phyloP scores from a whole-genome alignment of 1,284 basidiomycete species.

The Sporisorium reilianum region DNA sequence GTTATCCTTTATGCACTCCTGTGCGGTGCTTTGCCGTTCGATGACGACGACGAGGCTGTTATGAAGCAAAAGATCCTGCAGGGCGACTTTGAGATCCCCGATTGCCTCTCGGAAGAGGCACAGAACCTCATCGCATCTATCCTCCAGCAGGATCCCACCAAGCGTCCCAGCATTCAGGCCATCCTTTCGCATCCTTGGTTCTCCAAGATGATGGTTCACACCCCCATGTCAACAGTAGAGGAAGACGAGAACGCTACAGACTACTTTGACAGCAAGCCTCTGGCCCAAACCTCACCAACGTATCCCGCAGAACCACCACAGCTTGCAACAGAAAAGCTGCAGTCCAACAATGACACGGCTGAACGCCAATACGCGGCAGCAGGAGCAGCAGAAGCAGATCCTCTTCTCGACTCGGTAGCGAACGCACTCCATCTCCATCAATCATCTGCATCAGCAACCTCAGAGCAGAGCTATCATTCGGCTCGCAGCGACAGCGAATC shows the following conservation, averaged over 20 bases:
- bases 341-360: neutral
- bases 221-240: conserved; percentile 58
- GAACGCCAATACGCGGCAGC: neutral
- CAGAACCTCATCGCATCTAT: conserved; percentile 82
- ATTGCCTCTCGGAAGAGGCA: conserved; percentile 83
- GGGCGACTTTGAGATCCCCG: conserved; percentile 89
- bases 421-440: conserved; percentile 29
- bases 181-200: conserved; percentile 95
- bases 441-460: conserved; percentile 37
- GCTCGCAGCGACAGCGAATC: conserved; percentile 60
- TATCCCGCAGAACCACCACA: neutral
- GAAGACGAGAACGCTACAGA: conserved; percentile 35
- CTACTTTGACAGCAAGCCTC: conserved; percentile 25
- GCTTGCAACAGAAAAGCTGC: neutral
- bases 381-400: neutral
- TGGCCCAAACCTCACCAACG: neutral
- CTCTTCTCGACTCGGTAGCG: neutral
- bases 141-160: conserved; percentile 81
- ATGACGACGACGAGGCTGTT: conserved; percentile 90
- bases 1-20: conserved; percentile 94
- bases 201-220: conserved; percentile 55
- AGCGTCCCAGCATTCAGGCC: conserved; percentile 82
- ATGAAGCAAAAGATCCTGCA: conserved; percentile 90
- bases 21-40: conserved; percentile 94
- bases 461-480: conserved; percentile 58